These are phyloP conservation scores for Cruciata laevipes DNA, from an alignment of 257 asterid genomes.

Conservation along the genomic window DNA sequence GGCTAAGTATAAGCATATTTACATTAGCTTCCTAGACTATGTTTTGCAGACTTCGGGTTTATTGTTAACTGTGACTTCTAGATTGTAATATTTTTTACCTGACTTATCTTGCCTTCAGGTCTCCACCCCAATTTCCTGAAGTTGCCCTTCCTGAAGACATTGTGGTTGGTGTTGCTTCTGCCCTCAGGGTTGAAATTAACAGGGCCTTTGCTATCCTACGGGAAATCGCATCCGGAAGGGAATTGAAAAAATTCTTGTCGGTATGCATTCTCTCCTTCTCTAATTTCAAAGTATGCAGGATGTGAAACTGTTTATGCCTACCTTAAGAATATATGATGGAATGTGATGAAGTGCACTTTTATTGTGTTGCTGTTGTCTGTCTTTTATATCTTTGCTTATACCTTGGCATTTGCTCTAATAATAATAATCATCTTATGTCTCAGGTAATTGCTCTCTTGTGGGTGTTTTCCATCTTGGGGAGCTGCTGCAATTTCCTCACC, in stretches of 20 bases:
- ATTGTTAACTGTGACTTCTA: background rate
- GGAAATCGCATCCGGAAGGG: slow-evolving; percentile 74
- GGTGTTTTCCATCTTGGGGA: slow-evolving; percentile 61
- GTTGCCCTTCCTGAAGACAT: slow-evolving; percentile 65
- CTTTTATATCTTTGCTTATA: background rate
- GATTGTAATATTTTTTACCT: background rate
- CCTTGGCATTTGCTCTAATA: background rate
- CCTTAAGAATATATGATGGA: background rate
- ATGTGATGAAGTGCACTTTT: background rate
- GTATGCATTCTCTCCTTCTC: slow-evolving; percentile 31
- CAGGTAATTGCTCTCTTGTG: slow-evolving; percentile 77
- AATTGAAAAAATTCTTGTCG: slow-evolving; percentile 66
- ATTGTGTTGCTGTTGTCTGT: background rate
- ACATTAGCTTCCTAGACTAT: too few relatives aligned
- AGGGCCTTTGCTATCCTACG: slow-evolving; percentile 56
- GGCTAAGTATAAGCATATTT: background rate
- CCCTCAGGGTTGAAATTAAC: slow-evolving; percentile 71
- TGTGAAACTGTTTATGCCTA: background rate
- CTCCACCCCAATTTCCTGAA: slow-evolving; percentile 75
- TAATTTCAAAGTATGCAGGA: background rate
- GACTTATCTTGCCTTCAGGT: slow-evolving; percentile 29
- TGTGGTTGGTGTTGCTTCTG: slow-evolving; percentile 65
- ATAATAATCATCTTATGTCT: background rate
- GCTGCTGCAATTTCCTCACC: slow-evolving; percentile 66
- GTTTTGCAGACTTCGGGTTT: background rate